A percentile compares a stretch with the other conserved stretches of the same genome.
These are phyloP conservation scores for Cyberlindnera suaveolens DNA, from an alignment of 805 yeast species.

Conservation along the genomic window DNA sequence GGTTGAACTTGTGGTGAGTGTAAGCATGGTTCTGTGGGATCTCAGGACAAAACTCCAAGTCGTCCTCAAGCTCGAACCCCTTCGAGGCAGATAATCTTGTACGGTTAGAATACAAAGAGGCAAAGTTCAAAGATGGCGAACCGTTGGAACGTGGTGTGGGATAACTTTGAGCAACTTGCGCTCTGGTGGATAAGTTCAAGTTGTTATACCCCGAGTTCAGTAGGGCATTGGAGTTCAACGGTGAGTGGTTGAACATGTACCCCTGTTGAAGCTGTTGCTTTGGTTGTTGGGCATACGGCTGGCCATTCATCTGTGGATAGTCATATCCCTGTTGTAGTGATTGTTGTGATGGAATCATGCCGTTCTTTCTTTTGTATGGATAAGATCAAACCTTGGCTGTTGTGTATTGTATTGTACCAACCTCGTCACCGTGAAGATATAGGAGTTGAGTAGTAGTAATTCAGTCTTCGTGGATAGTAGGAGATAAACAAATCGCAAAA, in stretches of 20 bases:
- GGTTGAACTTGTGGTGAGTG: constrained; percentile 50
- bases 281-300: constrained; percentile 4
- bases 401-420: no score
- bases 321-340: constrained; percentile 5
- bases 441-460: no score
- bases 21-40: constrained; percentile 11
- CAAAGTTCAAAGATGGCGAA: constrained; percentile 22
- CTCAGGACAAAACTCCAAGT: constrained; percentile 58
- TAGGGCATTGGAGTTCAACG: constrained; percentile 9
- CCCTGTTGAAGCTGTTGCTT: constrained; percentile 12
- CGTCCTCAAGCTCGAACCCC: constrained; percentile 58
- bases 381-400: no score
- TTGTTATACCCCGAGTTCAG: constrained; percentile 15
- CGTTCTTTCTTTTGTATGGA: no score
- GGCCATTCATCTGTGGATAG: constrained; percentile 4
- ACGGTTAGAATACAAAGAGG: constrained; percentile 39
- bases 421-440: no score
- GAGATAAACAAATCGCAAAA: no score
- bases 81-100: constrained; percentile 53
- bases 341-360: no score
- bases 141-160: constrained; percentile 17
- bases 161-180: constrained; percentile 5
- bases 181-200: constrained; percentile 18
- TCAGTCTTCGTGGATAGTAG: no score
- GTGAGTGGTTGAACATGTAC: constrained; percentile 12